Percentiles rank a stretch among this genome's conserved stretches.
These are phyloP conservation scores for Eucalyptus tenuipes DNA, from an alignment of 345 rosid genomes.

Conservation along the genomic window DNA sequence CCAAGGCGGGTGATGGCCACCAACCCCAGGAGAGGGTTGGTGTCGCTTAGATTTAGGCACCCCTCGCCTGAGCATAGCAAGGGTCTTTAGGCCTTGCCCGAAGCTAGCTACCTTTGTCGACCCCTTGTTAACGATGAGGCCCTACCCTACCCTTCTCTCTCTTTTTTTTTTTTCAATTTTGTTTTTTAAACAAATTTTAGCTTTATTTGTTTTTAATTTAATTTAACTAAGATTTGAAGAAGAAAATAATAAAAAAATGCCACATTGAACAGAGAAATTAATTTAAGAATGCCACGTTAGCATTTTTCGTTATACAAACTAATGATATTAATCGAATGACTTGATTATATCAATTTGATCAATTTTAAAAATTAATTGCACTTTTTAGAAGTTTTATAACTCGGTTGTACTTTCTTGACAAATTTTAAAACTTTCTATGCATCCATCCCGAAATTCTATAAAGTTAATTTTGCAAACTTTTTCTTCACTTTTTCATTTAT, in stretches of 20 bases:
- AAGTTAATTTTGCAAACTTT: background rate
- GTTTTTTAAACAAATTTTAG: no score
- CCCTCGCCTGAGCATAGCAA: fast-evolving
- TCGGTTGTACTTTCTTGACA: fast-evolving
- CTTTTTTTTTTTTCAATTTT: no score
- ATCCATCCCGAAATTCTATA: fast-evolving
- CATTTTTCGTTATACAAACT: background rate
- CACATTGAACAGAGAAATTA: no score
- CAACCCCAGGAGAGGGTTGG: fast-evolving
- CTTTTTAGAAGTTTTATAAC: fast-evolving
- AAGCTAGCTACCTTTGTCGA: fast-evolving
- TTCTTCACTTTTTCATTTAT: background rate
- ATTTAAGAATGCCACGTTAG: fast-evolving
- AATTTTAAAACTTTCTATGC: fast-evolving
- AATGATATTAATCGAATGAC: fast-evolving
- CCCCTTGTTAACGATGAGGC: fast-evolving
- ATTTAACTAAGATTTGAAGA: background rate
- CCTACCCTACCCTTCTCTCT: background rate
- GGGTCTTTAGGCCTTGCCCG: fast-evolving
- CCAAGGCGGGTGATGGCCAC: fast-evolving
- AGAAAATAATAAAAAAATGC: no score
- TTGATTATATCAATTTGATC: no score
- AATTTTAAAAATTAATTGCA: fast-evolving
- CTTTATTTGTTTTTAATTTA: background rate
- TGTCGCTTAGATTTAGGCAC: fast-evolving